Conservation (phyloP, 2,329 filamentous ascomycete species). For the Exophiala calicioides region DNA sequence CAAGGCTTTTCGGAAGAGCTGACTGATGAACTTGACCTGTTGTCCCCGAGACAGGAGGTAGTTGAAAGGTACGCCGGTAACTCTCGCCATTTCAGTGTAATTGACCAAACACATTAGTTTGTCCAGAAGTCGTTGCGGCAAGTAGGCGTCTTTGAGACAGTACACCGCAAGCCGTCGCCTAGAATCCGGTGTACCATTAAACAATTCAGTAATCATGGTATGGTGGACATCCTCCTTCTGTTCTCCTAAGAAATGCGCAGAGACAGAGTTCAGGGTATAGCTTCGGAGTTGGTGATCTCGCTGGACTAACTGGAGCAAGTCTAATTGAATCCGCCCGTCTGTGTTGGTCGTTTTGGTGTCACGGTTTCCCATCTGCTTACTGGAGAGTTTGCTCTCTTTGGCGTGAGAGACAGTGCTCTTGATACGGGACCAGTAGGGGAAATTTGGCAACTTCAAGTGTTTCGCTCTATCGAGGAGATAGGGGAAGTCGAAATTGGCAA, state of each 20-base stretch:
- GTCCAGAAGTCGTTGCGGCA: conserved; percentile 92
- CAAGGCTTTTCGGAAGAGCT: conserved; percentile 90
- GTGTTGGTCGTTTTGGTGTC: conserved; percentile 95
- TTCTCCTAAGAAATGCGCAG: conserved; percentile 89
- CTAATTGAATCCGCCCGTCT: conserved; percentile 87
- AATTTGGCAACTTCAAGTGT: conserved; percentile 75
- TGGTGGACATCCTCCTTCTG: conserved; percentile 99
- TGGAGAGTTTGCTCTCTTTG: conserved; percentile 84
- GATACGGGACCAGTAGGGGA: conserved; percentile 85
- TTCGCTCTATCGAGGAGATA: conserved; percentile 88
- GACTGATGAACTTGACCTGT: conserved; percentile 96
- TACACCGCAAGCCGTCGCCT: conserved; percentile 88
- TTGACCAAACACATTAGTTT: conserved; percentile 98
- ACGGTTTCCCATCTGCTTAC: conserved; percentile 96
- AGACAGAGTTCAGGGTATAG: conserved; percentile 96
- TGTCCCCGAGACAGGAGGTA: conserved; percentile 88
- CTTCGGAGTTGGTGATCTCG: conserved; percentile 92
- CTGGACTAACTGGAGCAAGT: conserved; percentile 91
- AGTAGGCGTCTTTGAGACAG: conserved; percentile 94
- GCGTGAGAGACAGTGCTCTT: conserved; percentile 69
- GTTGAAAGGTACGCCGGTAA: conserved; percentile 97
- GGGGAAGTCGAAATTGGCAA: conserved; percentile 96
- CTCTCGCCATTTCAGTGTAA: conserved; percentile 99
- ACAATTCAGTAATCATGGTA: conserved; percentile 98
- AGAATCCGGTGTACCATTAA: conserved; percentile 93